These are phyloP conservation scores for Stemphylium beticola DNA, from an alignment of 2,329 filamentous ascomycete genomes.

Conservation along the genomic window DNA sequence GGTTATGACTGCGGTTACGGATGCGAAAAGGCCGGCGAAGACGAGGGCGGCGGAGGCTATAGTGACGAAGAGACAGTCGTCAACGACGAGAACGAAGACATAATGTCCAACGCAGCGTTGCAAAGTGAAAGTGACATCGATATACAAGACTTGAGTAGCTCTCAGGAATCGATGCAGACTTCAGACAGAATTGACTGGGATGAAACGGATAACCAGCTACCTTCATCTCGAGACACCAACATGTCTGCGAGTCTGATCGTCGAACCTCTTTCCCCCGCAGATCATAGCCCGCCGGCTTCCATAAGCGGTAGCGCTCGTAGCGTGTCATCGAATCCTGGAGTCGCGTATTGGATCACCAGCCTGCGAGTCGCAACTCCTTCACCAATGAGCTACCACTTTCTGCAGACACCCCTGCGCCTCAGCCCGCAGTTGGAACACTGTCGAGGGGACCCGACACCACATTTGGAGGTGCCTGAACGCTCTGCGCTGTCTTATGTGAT, in stretches of 20 bases:
- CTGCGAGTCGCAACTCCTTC: background rate
- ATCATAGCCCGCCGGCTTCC: constrained; percentile 3
- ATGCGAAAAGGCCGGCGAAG: constrained; percentile 18
- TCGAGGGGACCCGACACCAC: constrained; percentile 32
- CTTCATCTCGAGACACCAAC: constrained; percentile 4
- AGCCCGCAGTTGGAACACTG: constrained; percentile 40
- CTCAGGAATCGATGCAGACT: background rate
- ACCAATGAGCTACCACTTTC: constrained; percentile 30
- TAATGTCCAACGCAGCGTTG: background rate
- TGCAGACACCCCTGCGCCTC: constrained; percentile 34
- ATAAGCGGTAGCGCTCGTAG: constrained; percentile 17
- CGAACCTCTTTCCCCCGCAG: background rate
- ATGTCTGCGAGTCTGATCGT: constrained; percentile 5
- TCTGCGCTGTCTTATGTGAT: constrained; percentile 7
- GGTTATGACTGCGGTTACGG: constrained; percentile 34
- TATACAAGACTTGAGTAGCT: background rate
- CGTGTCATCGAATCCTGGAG: constrained; percentile 32
- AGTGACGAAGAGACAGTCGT: constrained; percentile 4
- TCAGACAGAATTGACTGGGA: background rate
- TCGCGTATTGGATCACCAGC: constrained; percentile 21
- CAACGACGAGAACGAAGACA: constrained; percentile 4
- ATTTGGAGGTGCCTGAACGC: constrained; percentile 29
- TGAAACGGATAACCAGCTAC: background rate
- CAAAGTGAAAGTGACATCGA: background rate
- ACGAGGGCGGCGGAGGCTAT: constrained; percentile 19